Evolutionary conservation across 768 basidiomycete species (phyloP).

Genomic region (Xerocomus brunneocitrinus): DNA sequence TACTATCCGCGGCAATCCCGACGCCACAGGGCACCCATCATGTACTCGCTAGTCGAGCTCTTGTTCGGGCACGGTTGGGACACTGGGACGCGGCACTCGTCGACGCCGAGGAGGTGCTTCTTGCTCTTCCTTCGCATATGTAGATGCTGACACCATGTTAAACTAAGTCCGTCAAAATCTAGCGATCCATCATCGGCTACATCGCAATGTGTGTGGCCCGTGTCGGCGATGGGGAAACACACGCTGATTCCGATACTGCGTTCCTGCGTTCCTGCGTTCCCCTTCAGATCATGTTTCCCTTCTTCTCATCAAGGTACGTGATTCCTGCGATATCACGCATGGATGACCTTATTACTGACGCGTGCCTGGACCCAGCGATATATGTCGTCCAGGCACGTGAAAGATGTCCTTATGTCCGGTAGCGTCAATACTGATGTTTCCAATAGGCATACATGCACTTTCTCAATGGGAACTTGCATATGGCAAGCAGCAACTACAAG

Average conservation of each 20-base stretch:
- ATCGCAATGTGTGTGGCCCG: background rate
- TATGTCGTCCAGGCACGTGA: background rate
- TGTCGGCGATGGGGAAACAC: background rate
- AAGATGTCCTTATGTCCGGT: no score
- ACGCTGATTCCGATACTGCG: no score
- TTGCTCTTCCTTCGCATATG: background rate
- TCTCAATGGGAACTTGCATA: background rate
- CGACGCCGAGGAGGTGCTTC: background rate
- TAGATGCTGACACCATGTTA: background rate
- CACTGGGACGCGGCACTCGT: background rate
- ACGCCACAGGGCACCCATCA: background rate
- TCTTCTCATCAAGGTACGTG: background rate
- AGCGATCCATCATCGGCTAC: background rate
- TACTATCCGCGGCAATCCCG: no score
- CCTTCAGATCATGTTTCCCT: background rate
- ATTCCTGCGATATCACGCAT: conserved; percentile 4
- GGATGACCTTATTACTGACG: background rate
- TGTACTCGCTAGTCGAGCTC: background rate
- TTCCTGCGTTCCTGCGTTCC: no score
- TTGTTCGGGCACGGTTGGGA: background rate
- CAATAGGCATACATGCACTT: background rate
- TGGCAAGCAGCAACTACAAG: background rate
- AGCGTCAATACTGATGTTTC: background rate
- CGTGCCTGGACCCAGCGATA: background rate
- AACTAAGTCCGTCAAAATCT: background rate